Evolutionary conservation across 1,284 basidiomycete species (phyloP), one percentile per base, ranked within the genome.

Genomic region (Marasmius fiardii): DNA sequence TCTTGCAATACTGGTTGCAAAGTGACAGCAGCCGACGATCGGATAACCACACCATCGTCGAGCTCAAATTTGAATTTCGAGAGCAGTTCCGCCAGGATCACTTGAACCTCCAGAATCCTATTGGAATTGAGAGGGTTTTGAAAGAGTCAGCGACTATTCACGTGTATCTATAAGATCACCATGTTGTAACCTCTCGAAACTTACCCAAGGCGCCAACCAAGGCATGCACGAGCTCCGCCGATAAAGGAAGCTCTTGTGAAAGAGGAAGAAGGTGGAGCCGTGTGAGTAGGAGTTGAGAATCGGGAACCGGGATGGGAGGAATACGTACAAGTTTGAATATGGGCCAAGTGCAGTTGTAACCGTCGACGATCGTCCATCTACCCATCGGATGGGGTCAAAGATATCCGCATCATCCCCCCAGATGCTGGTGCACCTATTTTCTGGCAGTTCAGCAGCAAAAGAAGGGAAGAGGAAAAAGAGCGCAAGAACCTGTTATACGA

Each of bases 351-450:
- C 51, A 49, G 50, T 16, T 54, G n/a, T n/a, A n/a, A n/a, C 55
- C 41, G 43, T 55, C 26, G 43, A 54, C 16, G 52, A 49, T 18
- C 55, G 54, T 16, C 37, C 43, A 12, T 56, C 41, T 2, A 63
- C 39, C 59, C 62, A 62, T 28, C 62, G 55, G 21, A 47, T 53
- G 8, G 62, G 55, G 20, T 54, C 58, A 49, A 62, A 64, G 31
- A 51, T n/a, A 20, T 55, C 54, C 5, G 61, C 62, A 37, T 64
- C 62, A 16, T 51, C 8, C n/a, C 62, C 62, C 62, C 62, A 64
- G 2, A 62, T 39, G 23, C 23, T 14, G 26, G 20, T 53, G 45
- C 43, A 21, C 43, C 28, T 57, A 53, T 47, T 31, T 21, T 7
- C 14, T 0, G 6, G 3, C 18, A 4, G 11, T n/a, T 2, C 7